A percentile compares a stretch with the other conserved stretches of the same genome.
phyloP scores from a whole-genome alignment of 495 filamentous ascomycete species.

The Tuber calosporum region DNA sequence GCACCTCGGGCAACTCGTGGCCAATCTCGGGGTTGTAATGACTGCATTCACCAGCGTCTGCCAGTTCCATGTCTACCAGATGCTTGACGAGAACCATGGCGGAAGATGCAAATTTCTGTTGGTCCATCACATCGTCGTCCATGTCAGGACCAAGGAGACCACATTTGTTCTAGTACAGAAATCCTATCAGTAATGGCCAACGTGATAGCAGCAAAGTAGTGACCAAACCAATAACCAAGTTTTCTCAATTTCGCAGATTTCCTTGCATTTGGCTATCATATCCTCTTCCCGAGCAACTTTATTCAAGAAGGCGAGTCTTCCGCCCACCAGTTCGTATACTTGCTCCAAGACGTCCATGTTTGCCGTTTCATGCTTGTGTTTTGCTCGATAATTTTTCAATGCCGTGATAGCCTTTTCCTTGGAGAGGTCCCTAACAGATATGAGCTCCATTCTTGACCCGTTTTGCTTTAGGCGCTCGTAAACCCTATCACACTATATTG shows the following conservation, averaged over 20 bases:
- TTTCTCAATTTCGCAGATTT: slow-evolving; percentile 75
- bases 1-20: slow-evolving; percentile 72
- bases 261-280: slow-evolving; percentile 67
- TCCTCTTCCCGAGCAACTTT: slow-evolving; percentile 73
- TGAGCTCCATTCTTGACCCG: slow-evolving; percentile 84
- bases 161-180: slow-evolving; percentile 59
- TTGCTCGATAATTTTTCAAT: slow-evolving; percentile 63
- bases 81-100: slow-evolving; percentile 90
- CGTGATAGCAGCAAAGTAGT: background rate
- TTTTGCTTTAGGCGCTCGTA: slow-evolving; percentile 88
- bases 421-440: slow-evolving; percentile 70
- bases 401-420: slow-evolving; percentile 69
- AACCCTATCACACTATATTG: slow-evolving; percentile 44
- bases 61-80: slow-evolving; percentile 70
- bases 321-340: slow-evolving; percentile 77
- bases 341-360: slow-evolving; percentile 52
- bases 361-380: slow-evolving; percentile 58
- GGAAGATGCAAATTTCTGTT: slow-evolving; percentile 91
- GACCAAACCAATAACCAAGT: slow-evolving; percentile 65
- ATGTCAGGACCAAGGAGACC: slow-evolving; percentile 87
- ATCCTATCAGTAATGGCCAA: background rate
- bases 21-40: slow-evolving; percentile 56
- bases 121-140: slow-evolving; percentile 99
- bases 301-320: slow-evolving; percentile 76
- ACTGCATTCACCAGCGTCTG: slow-evolving; percentile 50